Conservation (phyloP, 1,284 basidiomycete genomes). For the Ustilago nuda region DNA sequence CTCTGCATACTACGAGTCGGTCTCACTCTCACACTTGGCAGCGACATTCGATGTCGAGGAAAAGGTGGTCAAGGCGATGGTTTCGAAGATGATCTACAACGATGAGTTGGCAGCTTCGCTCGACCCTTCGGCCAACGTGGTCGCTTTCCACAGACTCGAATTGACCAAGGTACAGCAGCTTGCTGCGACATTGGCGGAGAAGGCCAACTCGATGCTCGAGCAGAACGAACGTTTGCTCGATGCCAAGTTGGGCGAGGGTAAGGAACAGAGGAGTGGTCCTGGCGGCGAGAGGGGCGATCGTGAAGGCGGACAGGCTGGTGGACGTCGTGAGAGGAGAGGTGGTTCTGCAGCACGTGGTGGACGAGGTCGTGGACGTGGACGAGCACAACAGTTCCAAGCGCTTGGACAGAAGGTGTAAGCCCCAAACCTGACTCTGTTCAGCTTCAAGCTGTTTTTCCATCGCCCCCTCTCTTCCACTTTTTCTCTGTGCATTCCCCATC, state of each 20-base stretch:
- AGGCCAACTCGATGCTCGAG: constrained; percentile 87
- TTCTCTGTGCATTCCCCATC: constrained; percentile 11
- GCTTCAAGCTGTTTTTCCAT: background rate
- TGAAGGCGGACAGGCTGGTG: constrained; percentile 49
- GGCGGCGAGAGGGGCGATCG: constrained; percentile 48
- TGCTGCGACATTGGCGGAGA: constrained; percentile 78
- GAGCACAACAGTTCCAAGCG: constrained; percentile 62
- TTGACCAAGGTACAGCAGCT: constrained; percentile 73
- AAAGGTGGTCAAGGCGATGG: constrained; percentile 86
- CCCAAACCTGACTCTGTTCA: background rate
- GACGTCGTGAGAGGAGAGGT: constrained; percentile 60
- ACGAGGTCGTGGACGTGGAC: constrained; percentile 60
- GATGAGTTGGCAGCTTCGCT: constrained; percentile 94
- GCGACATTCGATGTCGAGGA: constrained; percentile 86
- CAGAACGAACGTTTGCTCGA: constrained; percentile 96
- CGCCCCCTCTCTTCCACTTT: background rate
- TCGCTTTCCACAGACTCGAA: constrained; percentile 88
- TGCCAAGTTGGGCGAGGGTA: constrained; percentile 78
- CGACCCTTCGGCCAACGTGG: constrained; percentile 85
- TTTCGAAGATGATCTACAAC: constrained; percentile 99
- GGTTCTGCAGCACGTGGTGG: constrained; percentile 59
- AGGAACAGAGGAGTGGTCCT: constrained; percentile 44
- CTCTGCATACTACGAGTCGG: constrained; percentile 89
- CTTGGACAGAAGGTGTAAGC: constrained; percentile 61
- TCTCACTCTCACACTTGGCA: constrained; percentile 87